These are phyloP conservation scores for Isabelozyma gotoi DNA, from an alignment of 805 yeast genomes.

Conservation along the genomic window DNA sequence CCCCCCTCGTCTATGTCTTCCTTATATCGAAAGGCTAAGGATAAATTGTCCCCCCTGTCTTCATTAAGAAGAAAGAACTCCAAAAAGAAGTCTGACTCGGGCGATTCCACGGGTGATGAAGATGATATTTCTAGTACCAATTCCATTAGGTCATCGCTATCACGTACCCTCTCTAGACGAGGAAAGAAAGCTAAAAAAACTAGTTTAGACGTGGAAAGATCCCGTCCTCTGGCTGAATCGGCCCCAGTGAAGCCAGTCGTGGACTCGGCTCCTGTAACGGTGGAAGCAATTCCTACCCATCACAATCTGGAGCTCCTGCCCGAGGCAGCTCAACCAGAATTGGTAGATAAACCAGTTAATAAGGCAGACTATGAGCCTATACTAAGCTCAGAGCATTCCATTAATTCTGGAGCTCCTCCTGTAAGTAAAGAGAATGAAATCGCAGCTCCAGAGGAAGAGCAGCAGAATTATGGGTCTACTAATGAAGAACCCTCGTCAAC, in stretches of 20 bases:
- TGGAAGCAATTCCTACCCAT: not conserved
- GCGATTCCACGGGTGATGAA: not conserved
- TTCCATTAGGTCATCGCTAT: not conserved
- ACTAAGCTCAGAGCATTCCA: not conserved
- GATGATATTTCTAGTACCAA: not conserved
- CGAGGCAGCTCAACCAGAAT: not conserved
- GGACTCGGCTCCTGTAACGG: not conserved
- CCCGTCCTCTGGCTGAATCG: not conserved
- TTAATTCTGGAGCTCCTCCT: not conserved
- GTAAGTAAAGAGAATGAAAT: not conserved
- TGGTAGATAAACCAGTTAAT: not conserved
- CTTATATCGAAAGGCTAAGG: not conserved
- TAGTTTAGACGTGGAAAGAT: not conserved
- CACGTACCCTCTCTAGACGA: not conserved
- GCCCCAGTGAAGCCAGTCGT: not conserved
- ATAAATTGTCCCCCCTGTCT: not conserved
- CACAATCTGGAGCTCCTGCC: not conserved
- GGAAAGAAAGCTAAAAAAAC: not conserved
- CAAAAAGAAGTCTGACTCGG: not conserved
- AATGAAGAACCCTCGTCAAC: not conserved
- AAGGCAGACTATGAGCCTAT: not conserved
- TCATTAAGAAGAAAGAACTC: not conserved
- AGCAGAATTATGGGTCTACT: not conserved
- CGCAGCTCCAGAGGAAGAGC: not conserved
- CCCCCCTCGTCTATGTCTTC: constrained; percentile 3